These are phyloP conservation scores for Leccinum subgranulosum DNA, from an alignment of 768 basidiomycete genomes.

Conservation along the genomic window DNA sequence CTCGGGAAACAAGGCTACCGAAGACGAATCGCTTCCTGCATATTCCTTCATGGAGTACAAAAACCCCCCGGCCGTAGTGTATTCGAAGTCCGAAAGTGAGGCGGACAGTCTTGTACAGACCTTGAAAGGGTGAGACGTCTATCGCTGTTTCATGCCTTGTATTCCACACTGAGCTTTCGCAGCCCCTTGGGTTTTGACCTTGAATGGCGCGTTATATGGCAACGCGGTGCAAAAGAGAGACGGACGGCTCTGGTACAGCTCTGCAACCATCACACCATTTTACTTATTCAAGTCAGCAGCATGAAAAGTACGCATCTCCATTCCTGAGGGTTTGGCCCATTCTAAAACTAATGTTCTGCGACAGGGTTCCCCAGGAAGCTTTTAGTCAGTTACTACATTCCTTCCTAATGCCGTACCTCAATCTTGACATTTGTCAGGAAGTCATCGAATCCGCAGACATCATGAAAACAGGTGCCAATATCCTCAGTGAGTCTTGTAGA, in stretches of 20 bases:
- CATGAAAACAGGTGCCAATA: slow-evolving; percentile 48
- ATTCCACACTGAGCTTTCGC: not conserved
- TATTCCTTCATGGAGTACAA: slow-evolving; percentile 40
- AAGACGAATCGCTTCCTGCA: slow-evolving; percentile 21
- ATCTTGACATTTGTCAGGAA: slow-evolving; percentile 30
- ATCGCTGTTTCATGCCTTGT: not conserved
- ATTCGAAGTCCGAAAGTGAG: slow-evolving; percentile 39
- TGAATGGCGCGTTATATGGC: slow-evolving; percentile 43
- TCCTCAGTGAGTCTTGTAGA: slow-evolving; percentile 36
- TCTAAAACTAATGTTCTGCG: not conserved
- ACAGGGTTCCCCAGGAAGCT: slow-evolving; percentile 44
- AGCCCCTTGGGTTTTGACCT: slow-evolving; percentile 52
- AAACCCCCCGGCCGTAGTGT: slow-evolving; percentile 33
- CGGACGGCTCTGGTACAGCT: slow-evolving; percentile 46
- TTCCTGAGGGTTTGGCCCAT: not conserved
- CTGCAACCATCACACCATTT: slow-evolving; percentile 39
- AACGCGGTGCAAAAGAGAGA: slow-evolving; percentile 31
- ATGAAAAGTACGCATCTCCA: slow-evolving; percentile 40
- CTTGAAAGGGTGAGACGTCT: slow-evolving; percentile 34
- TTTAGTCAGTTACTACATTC: slow-evolving; percentile 26
- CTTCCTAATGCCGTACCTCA: not conserved
- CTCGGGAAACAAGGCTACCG: not conserved
- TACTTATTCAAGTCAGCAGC: slow-evolving; percentile 46
- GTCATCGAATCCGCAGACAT: slow-evolving; percentile 41
- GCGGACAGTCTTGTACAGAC: slow-evolving; percentile 38